Evolutionary conservation across 2,329 filamentous ascomycete genomes (phyloP), one percentile per base, ranked within the genome.

Genomic region (Neopestalotiopsis sp.): DNA sequence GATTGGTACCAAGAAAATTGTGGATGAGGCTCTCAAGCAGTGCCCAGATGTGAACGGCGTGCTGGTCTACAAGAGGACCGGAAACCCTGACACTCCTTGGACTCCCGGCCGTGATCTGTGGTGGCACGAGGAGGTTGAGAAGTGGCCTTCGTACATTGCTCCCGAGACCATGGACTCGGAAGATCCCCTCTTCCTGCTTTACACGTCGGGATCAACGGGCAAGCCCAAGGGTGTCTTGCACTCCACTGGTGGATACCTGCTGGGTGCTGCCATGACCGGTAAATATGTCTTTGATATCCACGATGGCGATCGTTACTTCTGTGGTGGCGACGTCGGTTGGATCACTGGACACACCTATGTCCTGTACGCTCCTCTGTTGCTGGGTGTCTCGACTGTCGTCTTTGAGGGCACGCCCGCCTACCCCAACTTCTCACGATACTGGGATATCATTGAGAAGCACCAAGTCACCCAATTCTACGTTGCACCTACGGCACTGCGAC

Each of bases 221-320:
- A 98, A 98, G 88, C 96, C 96, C 74, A 99, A 99, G 90, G 96
- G 96, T 82, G 93, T 99, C 68, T 92, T 99, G 94, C 96, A 99
- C 88, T 97, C 94, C 32, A 99, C 95, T 45, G 96, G 86, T 70
- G 96, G 96, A 65, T 99, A 98, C 80, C 88, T 99, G n/a, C 84
- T 98, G 7, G 96, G 96, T 69, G 95, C 95, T 65, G 95, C 96
- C 42, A 88, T 92, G 76, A 99, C 96, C 13, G 95, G 95, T 82
- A 99, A 98, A 84, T 98, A 99, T 81, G 95, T 98, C 71, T 99
- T 99, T 79, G 96, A 99, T 80, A 97, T 99, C 72, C 96, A 99
- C 81, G 92, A 95, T 71, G 90, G 92, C 67, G 96, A 99, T 81
- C 90, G 89, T 72, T 98, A 96, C 88, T 98, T 98, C 88, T 99